These are phyloP conservation scores for Ceratobasidium sp. DNA, from an alignment of 1,284 basidiomycete species.

Conservation along the genomic window DNA sequence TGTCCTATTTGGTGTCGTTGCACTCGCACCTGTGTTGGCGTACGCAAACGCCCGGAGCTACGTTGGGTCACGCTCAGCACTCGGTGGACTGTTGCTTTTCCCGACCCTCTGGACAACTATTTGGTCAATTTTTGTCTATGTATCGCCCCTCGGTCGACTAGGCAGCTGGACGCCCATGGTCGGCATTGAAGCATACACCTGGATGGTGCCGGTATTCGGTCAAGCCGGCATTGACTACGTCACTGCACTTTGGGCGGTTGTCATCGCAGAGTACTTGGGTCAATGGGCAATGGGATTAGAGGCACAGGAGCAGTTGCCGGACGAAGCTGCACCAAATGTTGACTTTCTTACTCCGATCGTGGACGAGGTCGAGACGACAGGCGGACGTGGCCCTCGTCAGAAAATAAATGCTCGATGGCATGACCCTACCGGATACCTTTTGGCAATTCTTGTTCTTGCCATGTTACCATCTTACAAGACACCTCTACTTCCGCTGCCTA, in stretches of 20 bases:
- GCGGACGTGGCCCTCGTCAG: not conserved
- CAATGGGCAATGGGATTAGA: conserved; percentile 69
- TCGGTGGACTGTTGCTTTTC: conserved; percentile 62
- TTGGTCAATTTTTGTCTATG: conserved; percentile 67
- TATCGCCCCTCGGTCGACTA: conserved; percentile 76
- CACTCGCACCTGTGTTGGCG: conserved; percentile 34
- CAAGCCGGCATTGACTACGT: conserved; percentile 75
- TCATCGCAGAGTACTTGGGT: conserved; percentile 68
- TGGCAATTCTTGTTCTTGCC: conserved; percentile 64
- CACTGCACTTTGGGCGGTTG: conserved; percentile 75
- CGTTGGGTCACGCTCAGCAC: conserved; percentile 16
- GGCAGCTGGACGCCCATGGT: conserved; percentile 74
- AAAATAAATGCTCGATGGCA: not conserved
- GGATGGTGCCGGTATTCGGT: conserved; percentile 71
- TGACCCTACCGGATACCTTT: conserved; percentile 57
- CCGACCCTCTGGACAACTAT: conserved; percentile 75
- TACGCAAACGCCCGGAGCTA: conserved; percentile 4
- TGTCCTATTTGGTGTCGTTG: conserved; percentile 10
- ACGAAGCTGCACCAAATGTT: conserved; percentile 33
- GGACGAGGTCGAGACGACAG: conserved; percentile 24
- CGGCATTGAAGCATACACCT: conserved; percentile 68
- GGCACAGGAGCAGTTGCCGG: conserved; percentile 47
- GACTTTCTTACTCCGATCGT: conserved; percentile 23
- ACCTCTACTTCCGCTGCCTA: conserved; percentile 61
- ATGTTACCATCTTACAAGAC: conserved; percentile 62